Evolutionary conservation across 192 early-diverging fungal species (phyloP), one percentile per base, ranked within the genome.

Genomic region (Gorgonomyces haynaldii): DNA sequence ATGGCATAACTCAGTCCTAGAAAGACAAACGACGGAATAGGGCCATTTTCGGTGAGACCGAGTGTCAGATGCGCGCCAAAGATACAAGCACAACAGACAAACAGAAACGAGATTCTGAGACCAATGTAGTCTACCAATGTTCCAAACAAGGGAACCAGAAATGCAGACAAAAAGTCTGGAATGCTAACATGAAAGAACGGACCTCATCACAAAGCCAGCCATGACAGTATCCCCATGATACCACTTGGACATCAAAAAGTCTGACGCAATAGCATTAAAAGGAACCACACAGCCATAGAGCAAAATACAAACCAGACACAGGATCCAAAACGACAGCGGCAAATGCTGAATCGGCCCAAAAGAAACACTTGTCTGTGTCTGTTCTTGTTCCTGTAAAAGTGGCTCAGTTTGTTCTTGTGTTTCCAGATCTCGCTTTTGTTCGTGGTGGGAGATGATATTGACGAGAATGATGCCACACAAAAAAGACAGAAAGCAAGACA

Each of bases 1-100:
- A 83, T 73, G 1, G 69, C 66, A 37, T 78, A 79, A 2, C 64
- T 50, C 1, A 83, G 40, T 24, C 81, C 81, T 17, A 83, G 57
- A 4, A 71, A 50, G 21, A 81, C 25, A 9, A 83, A 45, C 4
- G 73, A 60, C 17, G 57, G 52, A 8, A 81, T 63, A 3, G 81
- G 81, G 16, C 61, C 59, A 20, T 69, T 16, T n/a, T 41, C 26
- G 10, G 69, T 59, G 19, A 81, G 41, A 1, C 73, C 78, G n/a
- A 83, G 58, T 1, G 60, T 46, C 31, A 69, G 37, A 53, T 83
- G 81, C 1, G 68, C 63, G 40, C 37, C 39, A 26, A 64, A 71
- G 37, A 83, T 72, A n/a, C 70, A 47, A 0, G 74, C 27, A 7
- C 73, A 69, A 23, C 72, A 79, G 1, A 74, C 30, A 24, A 77